A percentile compares a stretch with the other conserved stretches of the same genome.
Conservation (phyloP, 2,329 filamentous ascomycete species). For the Knufia petricola region DNA sequence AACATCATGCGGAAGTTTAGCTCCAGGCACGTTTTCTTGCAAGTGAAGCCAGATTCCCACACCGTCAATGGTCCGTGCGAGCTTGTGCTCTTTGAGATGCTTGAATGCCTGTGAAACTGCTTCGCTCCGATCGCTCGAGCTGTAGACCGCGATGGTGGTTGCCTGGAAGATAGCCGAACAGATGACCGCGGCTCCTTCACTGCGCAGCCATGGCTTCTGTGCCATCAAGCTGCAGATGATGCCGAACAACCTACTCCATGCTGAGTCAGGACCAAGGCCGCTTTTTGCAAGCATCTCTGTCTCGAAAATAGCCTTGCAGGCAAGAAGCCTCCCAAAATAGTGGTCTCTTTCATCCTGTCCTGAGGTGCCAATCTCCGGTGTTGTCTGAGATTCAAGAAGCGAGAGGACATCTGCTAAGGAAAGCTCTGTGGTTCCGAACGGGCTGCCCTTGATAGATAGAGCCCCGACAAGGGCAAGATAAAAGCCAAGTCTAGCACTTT, state of each 20-base stretch:
- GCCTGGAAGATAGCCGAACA: conserved; percentile 52
- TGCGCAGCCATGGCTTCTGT: conserved; percentile 79
- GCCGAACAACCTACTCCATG: conserved; percentile 53
- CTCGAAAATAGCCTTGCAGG: conserved; percentile 74
- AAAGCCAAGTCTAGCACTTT: conserved; percentile 80
- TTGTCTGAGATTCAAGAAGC: conserved; percentile 44
- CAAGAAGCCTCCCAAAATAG: conserved; percentile 76
- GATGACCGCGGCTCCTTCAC: conserved; percentile 77
- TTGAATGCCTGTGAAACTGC: conserved; percentile 32
- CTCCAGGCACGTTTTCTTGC: conserved; percentile 52
- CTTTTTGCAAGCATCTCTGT: conserved; percentile 59
- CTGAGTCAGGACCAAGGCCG: conserved; percentile 19
- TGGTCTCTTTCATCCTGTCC: conserved; percentile 77
- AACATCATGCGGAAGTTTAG: conserved; percentile 57
- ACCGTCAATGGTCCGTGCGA: conserved; percentile 76
- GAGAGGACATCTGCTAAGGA: conserved; percentile 34
- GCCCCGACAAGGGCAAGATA: conserved; percentile 80
- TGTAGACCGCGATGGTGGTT: not conserved
- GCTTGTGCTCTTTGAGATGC: conserved; percentile 52
- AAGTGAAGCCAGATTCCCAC: conserved; percentile 78
- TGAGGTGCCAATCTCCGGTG: conserved; percentile 42
- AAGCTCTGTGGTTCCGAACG: not conserved
- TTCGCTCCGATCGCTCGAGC: conserved; percentile 28
- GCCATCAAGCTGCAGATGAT: conserved; percentile 63
- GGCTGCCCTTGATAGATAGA: conserved; percentile 32